These are phyloP conservation scores for Lactifluus hygrophoroides DNA, from an alignment of 768 basidiomycete species.

Conservation along the genomic window DNA sequence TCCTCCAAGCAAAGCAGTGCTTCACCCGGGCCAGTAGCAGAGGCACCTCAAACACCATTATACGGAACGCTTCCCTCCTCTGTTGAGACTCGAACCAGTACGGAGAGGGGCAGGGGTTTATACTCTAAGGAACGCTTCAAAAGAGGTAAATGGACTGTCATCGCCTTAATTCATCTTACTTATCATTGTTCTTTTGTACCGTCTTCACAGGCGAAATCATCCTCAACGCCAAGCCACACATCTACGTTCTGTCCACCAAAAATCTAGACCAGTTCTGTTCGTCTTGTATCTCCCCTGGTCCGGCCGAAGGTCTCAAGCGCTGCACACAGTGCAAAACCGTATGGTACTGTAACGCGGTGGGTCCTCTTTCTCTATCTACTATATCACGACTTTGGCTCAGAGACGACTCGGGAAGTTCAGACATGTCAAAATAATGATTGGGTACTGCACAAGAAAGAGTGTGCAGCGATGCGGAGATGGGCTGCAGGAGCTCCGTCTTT, in stretches of 20 bases:
- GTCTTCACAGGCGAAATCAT: conserved; percentile 45
- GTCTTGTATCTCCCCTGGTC: conserved; percentile 43
- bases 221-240: conserved; percentile 49
- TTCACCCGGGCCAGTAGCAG: neutral
- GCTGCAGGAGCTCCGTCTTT: conserved; percentile 39
- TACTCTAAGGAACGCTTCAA: conserved; percentile 20
- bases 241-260: conserved; percentile 54
- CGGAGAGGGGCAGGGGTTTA: conserved; percentile 17
- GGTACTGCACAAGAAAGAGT: conserved; percentile 71
- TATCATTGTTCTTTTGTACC: neutral
- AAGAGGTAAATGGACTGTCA: conserved; percentile 3
- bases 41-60: neutral
- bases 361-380: conserved; percentile 23
- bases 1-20: neutral
- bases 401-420: conserved; percentile 32
- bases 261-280: conserved; percentile 62
- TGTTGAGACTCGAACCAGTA: neutral
- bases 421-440: conserved; percentile 69
- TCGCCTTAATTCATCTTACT: neutral
- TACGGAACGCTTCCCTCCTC: conserved; percentile 11
- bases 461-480: conserved; percentile 57
- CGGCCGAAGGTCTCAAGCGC: conserved; percentile 41
- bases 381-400: neutral
- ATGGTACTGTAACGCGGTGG: conserved; percentile 69
- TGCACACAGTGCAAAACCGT: conserved; percentile 67